Evolutionary conservation across 192 early-diverging fungal species (phyloP).

Genomic region (Neocallimastix lanati): DNA sequence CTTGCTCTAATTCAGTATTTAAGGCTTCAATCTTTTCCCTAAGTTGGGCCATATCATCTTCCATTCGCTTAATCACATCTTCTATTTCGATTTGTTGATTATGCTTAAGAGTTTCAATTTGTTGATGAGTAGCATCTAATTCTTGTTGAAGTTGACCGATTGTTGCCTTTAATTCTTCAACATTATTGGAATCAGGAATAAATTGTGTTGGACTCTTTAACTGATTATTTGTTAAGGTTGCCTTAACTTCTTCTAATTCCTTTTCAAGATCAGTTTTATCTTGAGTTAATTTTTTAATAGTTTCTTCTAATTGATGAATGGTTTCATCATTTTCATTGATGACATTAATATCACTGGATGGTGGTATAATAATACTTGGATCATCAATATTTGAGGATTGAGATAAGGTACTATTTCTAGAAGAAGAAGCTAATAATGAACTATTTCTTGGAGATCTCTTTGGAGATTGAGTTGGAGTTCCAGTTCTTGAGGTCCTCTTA

Average conservation of each 20-base stretch:
- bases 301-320: neutral
- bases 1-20: neutral
- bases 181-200: neutral
- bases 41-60: neutral
- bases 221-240: neutral
- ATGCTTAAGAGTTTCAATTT: neutral
- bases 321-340: neutral
- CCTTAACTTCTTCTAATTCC: neutral
- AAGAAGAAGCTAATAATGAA: neutral
- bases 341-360: neutral
- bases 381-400: neutral
- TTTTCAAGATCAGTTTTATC: neutral
- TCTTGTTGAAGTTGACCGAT: neutral
- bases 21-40: neutral
- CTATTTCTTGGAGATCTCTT: neutral
- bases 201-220: neutral
- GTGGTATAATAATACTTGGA: neutral
- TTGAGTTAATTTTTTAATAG: neutral
- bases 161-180: neutral
- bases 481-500: neutral
- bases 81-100: neutral
- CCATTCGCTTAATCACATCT: neutral
- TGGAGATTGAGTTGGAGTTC: neutral
- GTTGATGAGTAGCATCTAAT: neutral
- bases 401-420: neutral